Base-by-base conservation (phyloP, 2,329 filamentous ascomycete species). In the Pezicula neosporulosa region DNA sequence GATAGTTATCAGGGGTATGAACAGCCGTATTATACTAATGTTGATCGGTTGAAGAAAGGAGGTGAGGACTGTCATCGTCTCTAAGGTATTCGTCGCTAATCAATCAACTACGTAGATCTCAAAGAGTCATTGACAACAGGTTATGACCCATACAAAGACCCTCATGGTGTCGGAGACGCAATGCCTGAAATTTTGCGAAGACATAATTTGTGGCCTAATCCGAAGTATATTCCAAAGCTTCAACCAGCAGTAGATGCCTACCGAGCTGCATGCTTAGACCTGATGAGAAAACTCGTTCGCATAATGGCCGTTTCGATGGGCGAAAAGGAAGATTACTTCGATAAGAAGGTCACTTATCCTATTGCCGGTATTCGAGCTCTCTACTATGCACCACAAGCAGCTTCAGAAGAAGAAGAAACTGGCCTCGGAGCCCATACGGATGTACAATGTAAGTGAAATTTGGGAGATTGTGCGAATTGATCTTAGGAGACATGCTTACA, bases 131-230 rank as follows among this genome's bases (percentile, higher is more conserved):
- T 60, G 38, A 44, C 51, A 38, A 54, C 44, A 16, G 55, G 52
- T 30, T 52, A 60, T 13, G 57, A 60, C 58, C 68, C 72, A 1
- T 82, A 82, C 53, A 74, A 80, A 37, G 63, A 68, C 13, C 69
- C 74, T 47, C 45, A 54, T 24, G 15, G 36, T 2, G 52, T 41
- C 3, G 72, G 77, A 1, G 66, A 68, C 1, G 63, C 65, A 8
- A 63, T 73, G 44, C 54, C 72, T 3, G 62, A 64, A 1, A 59
- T 96, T 65, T 92, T 96, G 62, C 90, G 92, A 1, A 92, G 91
- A 59, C 97, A 97, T 71, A 92, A 95, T 70, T 96, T 96, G 73
- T 97, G 92, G 93, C 82, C 85, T 38, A 95, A 96, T 62, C 30
- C 30, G 7, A 85, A 66, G 6, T 70, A 76, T 50, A 52, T 77